A percentile compares a stretch with the other conserved stretches of the same genome.
Evolutionary conservation across 2,329 filamentous ascomycete species (phyloP).

Genomic region (Monilinia fructigena): DNA sequence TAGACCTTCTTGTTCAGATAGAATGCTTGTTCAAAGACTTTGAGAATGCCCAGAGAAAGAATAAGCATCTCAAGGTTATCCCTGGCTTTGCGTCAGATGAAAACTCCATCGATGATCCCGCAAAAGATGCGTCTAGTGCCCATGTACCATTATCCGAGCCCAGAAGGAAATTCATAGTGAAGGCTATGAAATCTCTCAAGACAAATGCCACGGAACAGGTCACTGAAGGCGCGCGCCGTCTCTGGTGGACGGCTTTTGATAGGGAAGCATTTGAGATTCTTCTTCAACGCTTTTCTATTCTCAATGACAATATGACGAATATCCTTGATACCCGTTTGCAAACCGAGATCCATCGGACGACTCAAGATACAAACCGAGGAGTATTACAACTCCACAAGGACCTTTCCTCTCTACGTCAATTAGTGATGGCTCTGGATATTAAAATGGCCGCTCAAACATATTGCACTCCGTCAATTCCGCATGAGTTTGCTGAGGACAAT

Average conservation of each 20-base stretch:
- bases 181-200: constrained; percentile 45
- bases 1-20: constrained; percentile 50
- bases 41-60: constrained; percentile 44
- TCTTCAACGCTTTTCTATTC: constrained; percentile 45
- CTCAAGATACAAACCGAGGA: constrained; percentile 50
- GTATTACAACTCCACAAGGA: constrained; percentile 50
- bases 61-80: constrained; percentile 42
- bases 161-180: constrained; percentile 47
- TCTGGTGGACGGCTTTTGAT: constrained; percentile 49
- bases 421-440: constrained; percentile 48
- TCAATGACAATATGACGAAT: constrained; percentile 51
- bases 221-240: constrained; percentile 35
- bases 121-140: constrained; percentile 47
- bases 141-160: constrained; percentile 47
- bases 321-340: constrained; percentile 49
- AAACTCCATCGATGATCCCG: constrained; percentile 38
- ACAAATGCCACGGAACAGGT: constrained; percentile 40
- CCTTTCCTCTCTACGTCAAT: constrained; percentile 47
- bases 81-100: constrained; percentile 39
- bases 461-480: constrained; percentile 20
- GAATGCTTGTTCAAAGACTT: constrained; percentile 50
- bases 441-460: constrained; percentile 42
- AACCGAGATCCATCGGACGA: constrained; percentile 48
- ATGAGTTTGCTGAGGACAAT: constrained; percentile 39
- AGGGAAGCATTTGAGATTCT: constrained; percentile 48